Evolutionary conservation across 2,329 filamentous ascomycete genomes (phyloP), one percentile per base, ranked within the genome.

Genomic region (Penicillium sp.): DNA sequence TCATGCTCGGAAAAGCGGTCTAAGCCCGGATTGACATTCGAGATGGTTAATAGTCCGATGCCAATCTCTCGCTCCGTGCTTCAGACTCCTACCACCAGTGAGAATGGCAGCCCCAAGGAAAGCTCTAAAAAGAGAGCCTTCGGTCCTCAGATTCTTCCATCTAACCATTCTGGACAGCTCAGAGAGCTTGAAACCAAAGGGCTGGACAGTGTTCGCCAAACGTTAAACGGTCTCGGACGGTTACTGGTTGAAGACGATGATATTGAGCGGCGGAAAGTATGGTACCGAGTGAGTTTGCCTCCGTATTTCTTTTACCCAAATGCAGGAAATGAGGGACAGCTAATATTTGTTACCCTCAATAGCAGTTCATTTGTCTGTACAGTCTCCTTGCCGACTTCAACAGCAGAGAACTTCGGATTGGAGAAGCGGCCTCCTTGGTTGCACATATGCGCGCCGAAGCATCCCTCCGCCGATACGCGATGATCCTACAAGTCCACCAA

Each of bases 241-340:
- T 27, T 35, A n/a, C 48, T 58, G 19, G 52, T 58, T 14, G 24
- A 58, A 4, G 56, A 55, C 11, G 44, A 44, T 21, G 43, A 53
- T 43, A 29, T 24, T 3, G 48, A 56, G 6, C 35, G 22, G 10
- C 48, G 53, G 24, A 52, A 45, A 43, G 29, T 41, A 22, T 48
- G 49, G 47, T 55, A 55, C 48, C 33, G 33, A 26, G 56, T 58
- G 49, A 55, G 52, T 49, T 39, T 14, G 29, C n/a, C 41, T 31
- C 16, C 13, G 14, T 19, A 3, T 45, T 29, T 50, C 43, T 27
- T 10, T 11, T 21, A 1, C 7, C n/a, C 26, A 4, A 27, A 41
- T 37, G 11, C 48, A 47, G 52, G 33, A 14, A 45, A 4, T 29
- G 10, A 14, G 22, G 27, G 50, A 35, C n/a, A 26, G 14, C 11